Base-by-base conservation (phyloP, 306 rosid genomes). In the Begonia fuchsioides region DNA sequence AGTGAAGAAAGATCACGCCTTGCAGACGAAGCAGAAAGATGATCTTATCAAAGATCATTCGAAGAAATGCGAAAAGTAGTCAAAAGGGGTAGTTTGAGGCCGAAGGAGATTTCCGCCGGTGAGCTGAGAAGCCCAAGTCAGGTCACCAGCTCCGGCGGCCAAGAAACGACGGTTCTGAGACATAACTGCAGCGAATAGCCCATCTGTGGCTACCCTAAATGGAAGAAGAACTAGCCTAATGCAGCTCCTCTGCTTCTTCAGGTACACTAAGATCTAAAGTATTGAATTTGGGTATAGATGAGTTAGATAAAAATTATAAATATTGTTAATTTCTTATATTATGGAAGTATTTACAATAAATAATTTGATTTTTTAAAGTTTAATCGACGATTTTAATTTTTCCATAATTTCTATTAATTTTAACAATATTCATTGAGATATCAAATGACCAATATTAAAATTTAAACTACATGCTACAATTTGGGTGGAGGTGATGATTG, bases 121-220 rank as follows among this genome's bases (percentile, higher is more conserved):
- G 97, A 81, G 35, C 43, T 79, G 47, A 90, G 69, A 80, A 79
- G 87, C 59, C 92, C 92, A 7, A 60, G 69, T 52, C 82, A 76
- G 69, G 56, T 90, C 97, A 39, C 95, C 95, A 10, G 82, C 54
- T 41, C 78, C 83, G 12, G 69, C 86, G 50, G 84, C 84, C 32
- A 90, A 84, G 57, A 90, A 90, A 65, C 69, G 95, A 67, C 84
- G 95, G 72, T 77, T 81, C 71, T 90, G 97, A 95, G 97, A 90
- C 76, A 90, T 84, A 70, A 73, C 95, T 45, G 71, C 95, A 1
- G 66, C 74, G 43, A 84, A 66, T 58, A 90, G 97, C 44, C 97
- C 97, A 14, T 81, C 94, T 39, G 62, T 74, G 54, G 61, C 80
- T 15, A 81, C 94, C 11, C 63, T 67, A 18, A 81, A 81, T 65